phyloP scores from a whole-genome alignment of 2,329 filamentous ascomycete species.

The Cladosporium sp. region DNA sequence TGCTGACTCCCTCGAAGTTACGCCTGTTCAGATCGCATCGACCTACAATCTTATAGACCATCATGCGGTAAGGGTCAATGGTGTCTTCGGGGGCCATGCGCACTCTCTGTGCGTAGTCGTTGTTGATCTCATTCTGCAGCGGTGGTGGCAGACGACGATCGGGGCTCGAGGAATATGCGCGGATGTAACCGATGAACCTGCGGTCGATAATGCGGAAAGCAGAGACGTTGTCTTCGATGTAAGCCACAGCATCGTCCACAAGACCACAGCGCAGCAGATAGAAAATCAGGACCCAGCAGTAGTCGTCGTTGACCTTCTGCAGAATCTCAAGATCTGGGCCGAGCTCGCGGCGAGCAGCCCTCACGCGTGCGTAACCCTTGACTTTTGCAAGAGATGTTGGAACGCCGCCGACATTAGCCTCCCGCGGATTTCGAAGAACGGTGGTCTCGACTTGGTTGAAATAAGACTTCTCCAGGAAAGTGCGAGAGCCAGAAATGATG shows the following conservation, averaged over 20 bases:
- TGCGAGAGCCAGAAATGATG: slow-evolving; percentile 73
- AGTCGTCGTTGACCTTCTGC: slow-evolving; percentile 67
- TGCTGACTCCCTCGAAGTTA: slow-evolving; percentile 51
- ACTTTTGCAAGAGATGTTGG: slow-evolving; percentile 87
- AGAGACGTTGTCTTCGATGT: slow-evolving; percentile 70
- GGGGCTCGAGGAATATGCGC: slow-evolving; percentile 69
- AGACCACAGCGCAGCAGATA: slow-evolving; percentile 83
- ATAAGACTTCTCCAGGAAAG: slow-evolving; percentile 75
- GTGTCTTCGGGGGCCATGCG: slow-evolving; percentile 80
- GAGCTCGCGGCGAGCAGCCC: slow-evolving; percentile 73
- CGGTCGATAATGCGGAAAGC: slow-evolving; percentile 88
- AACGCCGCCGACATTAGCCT: slow-evolving; percentile 82
- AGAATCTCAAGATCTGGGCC: slow-evolving; percentile 66
- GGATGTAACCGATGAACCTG: slow-evolving; percentile 81
- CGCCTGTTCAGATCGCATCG: slow-evolving; percentile 57
- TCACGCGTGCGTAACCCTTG: slow-evolving; percentile 81
- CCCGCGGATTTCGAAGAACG: slow-evolving; percentile 75
- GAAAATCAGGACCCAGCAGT: slow-evolving; percentile 90
- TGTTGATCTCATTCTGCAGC: slow-evolving; percentile 78
- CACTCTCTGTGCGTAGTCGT: slow-evolving; percentile 79
- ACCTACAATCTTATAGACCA: slow-evolving; percentile 96
- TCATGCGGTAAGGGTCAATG: slow-evolving; percentile 90
- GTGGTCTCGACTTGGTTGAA: slow-evolving; percentile 68
- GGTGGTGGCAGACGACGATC: slow-evolving; percentile 73
- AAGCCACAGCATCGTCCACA: slow-evolving; percentile 74